These are phyloP conservation scores for Phaeoacremonium minimum DNA, from an alignment of 2,329 filamentous ascomycete species.

Conservation along the genomic window DNA sequence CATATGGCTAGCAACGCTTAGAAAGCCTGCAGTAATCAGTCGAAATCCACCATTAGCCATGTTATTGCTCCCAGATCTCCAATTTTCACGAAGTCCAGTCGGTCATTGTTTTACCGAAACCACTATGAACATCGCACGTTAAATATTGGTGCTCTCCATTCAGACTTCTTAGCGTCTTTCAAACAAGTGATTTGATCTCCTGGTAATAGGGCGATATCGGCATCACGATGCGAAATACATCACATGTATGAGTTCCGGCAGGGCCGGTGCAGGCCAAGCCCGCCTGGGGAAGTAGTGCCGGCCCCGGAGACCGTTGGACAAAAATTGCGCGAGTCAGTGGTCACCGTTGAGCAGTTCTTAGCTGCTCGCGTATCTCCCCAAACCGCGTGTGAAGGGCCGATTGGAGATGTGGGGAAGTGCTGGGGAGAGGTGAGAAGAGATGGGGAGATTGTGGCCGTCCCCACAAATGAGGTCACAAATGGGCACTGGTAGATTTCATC, in stretches of 20 bases:
- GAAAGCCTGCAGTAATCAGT: not conserved
- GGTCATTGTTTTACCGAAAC: too few relatives aligned
- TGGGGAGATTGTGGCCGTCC: not conserved
- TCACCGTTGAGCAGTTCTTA: not conserved
- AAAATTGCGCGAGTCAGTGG: not conserved
- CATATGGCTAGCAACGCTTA: not conserved
- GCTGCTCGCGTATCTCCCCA: not conserved
- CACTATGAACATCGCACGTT: not conserved
- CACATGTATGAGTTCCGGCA: not conserved
- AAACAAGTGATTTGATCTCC: not conserved
- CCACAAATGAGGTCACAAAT: not conserved
- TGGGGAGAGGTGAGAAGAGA: not conserved
- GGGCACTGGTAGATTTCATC: not conserved
- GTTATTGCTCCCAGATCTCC: too few relatives aligned
- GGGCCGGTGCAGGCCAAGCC: not conserved
- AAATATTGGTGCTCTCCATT: not conserved
- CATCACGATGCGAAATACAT: not conserved
- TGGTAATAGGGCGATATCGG: not conserved
- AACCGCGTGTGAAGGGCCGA: not conserved
- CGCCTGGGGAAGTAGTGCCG: not conserved
- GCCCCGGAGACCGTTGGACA: not conserved
- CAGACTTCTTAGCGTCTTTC: not conserved
- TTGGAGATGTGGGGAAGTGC: not conserved
- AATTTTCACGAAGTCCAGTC: too few relatives aligned
- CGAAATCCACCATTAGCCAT: not conserved